Conservation (phyloP, 331 rosid genomes). For the Spiraea crenata region DNA sequence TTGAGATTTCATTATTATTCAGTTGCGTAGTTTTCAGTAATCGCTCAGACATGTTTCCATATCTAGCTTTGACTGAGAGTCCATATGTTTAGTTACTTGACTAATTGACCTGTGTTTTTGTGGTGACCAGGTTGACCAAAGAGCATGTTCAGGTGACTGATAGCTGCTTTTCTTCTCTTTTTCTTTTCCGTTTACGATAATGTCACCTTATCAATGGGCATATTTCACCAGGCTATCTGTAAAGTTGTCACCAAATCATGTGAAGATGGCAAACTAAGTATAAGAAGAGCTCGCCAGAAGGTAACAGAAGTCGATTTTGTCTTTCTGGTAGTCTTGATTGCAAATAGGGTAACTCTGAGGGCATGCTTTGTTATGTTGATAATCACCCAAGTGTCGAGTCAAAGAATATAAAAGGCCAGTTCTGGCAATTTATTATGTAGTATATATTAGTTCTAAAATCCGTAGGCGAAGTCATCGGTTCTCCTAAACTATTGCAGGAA, state of each 20-base stretch:
- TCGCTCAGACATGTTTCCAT: neutral
- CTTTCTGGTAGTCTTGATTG: neutral
- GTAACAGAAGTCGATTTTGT: conserved; percentile 19
- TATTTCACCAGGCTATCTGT: conserved; percentile 59
- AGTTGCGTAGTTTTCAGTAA: neutral
- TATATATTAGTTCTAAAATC: neutral
- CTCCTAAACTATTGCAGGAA: neutral
- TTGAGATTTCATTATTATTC: neutral
- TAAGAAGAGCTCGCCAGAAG: conserved; percentile 91
- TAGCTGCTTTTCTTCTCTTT: conserved; percentile 17
- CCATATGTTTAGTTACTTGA: conserved; percentile 10
- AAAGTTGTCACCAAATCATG: conserved; percentile 76
- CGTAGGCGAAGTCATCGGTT: neutral
- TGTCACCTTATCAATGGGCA: conserved; percentile 19
- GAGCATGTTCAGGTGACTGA: conserved; percentile 79
- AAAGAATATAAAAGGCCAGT: neutral
- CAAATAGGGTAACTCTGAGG: neutral
- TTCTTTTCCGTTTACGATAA: neutral
- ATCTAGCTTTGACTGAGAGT: neutral
- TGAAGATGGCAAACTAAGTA: conserved; percentile 84
- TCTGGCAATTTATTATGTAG: neutral
- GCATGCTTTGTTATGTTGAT: neutral
- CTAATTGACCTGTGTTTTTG: conserved; percentile 24
- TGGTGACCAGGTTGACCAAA: conserved; percentile 76
- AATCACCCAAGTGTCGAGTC: neutral